phyloP scores from a whole-genome alignment of 148 eudicot genomes.

The Drosera capensis region DNA sequence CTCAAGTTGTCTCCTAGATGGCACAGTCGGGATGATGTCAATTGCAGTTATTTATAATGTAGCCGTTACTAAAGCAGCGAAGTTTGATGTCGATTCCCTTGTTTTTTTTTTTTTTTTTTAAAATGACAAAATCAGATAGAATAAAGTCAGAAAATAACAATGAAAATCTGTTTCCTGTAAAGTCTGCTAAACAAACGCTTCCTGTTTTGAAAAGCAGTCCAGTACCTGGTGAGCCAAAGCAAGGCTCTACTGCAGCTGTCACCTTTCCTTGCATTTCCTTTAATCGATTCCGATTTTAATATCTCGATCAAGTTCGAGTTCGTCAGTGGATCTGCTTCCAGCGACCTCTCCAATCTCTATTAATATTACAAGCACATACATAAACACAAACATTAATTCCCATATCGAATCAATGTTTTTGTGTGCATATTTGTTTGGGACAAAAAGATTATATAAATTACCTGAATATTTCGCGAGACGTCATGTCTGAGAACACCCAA shows the following conservation, averaged over 20 bases:
- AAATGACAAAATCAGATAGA: too few relatives aligned
- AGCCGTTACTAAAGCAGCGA: too few relatives aligned
- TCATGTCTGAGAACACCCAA: slow-evolving; percentile 88
- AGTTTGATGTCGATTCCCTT: too few relatives aligned
- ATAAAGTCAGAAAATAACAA: not conserved
- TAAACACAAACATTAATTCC: too few relatives aligned
- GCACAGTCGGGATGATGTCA: not conserved
- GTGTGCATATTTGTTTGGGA: not conserved
- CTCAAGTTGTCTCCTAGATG: not conserved
- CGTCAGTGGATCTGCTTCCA: slow-evolving; percentile 35
- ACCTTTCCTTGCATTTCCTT: slow-evolving; percentile 40
- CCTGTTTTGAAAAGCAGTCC: not conserved
- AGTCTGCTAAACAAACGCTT: not conserved
- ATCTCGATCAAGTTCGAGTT: slow-evolving; percentile 65
- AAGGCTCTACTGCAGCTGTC: slow-evolving; percentile 58
- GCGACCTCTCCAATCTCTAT: slow-evolving; percentile 63
- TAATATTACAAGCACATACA: not conserved
- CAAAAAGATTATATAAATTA: slow-evolving; percentile 5
- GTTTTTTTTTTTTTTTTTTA: too few relatives aligned
- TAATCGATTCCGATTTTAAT: slow-evolving; percentile 52
- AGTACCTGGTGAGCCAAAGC: slow-evolving; percentile 80
- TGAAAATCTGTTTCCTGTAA: not conserved
- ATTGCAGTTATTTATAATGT: not conserved
- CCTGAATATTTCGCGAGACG: slow-evolving; percentile 70
- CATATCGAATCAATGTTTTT: not conserved